A percentile compares a stretch with the other conserved stretches of the same genome.
Conservation (phyloP, 441 rosid species). For the Adansonia gregorii region DNA sequence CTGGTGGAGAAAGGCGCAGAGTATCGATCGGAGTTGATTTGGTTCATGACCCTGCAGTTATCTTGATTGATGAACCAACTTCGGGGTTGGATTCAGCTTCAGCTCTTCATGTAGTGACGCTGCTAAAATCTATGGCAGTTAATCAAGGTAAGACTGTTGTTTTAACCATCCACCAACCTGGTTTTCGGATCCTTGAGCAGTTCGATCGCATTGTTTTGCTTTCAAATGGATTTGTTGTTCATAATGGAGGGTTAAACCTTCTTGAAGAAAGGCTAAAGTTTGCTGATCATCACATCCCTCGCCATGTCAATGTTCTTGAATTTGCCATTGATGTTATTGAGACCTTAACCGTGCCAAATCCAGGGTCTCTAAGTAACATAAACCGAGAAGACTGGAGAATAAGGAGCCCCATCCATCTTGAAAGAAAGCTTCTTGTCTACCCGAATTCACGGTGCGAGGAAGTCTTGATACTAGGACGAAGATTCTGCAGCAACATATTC, state of each 20-base stretch:
- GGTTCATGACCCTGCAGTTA: conserved; percentile 81
- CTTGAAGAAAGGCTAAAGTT: conserved; percentile 62
- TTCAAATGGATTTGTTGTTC: conserved; percentile 61
- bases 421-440: conserved; percentile 43
- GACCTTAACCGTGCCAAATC: conserved; percentile 37
- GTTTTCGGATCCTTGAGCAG: conserved; percentile 77
- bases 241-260: conserved; percentile 55
- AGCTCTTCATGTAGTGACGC: conserved; percentile 67
- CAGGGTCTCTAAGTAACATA: conserved; percentile 29
- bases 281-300: conserved; percentile 64
- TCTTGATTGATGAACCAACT: conserved; percentile 89
- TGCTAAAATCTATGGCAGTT: conserved; percentile 65
- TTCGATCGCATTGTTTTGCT: conserved; percentile 74
- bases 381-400: conserved; percentile 28
- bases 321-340: conserved; percentile 72
- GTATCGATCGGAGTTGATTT: conserved; percentile 90
- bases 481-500: conserved; percentile 82
- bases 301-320: conserved; percentile 79
- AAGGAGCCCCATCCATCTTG: conserved; percentile 24
- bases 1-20: conserved; percentile 89
- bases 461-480: conserved; percentile 63
- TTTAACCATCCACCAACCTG: conserved; percentile 87
- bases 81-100: conserved; percentile 93
- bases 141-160: conserved; percentile 80
- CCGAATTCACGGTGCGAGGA: conserved; percentile 58